Evolutionary conservation across 2,329 filamentous ascomycete genomes (phyloP).

Genomic region (Aspergillus brunneoviolaceus): DNA sequence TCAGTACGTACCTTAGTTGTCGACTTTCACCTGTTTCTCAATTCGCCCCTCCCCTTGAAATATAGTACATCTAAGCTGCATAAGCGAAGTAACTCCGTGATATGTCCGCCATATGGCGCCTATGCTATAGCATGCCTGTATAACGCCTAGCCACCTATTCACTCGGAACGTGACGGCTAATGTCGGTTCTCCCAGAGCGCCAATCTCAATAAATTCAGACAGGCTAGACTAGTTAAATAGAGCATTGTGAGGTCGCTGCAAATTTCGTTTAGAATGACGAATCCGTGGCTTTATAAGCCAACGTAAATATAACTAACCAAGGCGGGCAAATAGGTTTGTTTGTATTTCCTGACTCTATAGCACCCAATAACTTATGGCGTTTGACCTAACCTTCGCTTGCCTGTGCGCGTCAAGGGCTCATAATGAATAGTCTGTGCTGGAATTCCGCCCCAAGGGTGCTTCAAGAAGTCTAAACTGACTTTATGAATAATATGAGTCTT

Average conservation of each 20-base stretch:
- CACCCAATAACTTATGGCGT: not conserved
- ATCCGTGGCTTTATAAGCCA: not conserved
- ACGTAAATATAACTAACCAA: not conserved
- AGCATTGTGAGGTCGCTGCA: not conserved
- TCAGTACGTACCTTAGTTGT: not conserved
- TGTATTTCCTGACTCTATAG: not conserved
- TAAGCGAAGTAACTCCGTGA: not conserved
- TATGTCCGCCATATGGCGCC: not conserved
- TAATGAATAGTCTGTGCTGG: not conserved
- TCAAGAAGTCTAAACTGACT: not conserved
- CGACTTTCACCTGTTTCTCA: not conserved
- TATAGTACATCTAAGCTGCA: not conserved
- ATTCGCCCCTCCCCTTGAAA: not conserved
- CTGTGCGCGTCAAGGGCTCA: not conserved
- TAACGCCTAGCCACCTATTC: not conserved
- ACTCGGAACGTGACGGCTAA: not conserved
- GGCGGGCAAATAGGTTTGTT: not conserved
- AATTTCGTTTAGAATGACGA: not conserved
- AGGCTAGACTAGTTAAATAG: not conserved
- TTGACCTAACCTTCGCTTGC: not conserved
- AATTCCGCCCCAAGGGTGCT: not conserved
- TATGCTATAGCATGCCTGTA: not conserved
- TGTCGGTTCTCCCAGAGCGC: not conserved
- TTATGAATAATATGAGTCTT: not conserved
- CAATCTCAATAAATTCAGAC: too few relatives aligned